Base-by-base conservation (phyloP, 805 yeast genomes). In the Candida chilensis region DNA sequence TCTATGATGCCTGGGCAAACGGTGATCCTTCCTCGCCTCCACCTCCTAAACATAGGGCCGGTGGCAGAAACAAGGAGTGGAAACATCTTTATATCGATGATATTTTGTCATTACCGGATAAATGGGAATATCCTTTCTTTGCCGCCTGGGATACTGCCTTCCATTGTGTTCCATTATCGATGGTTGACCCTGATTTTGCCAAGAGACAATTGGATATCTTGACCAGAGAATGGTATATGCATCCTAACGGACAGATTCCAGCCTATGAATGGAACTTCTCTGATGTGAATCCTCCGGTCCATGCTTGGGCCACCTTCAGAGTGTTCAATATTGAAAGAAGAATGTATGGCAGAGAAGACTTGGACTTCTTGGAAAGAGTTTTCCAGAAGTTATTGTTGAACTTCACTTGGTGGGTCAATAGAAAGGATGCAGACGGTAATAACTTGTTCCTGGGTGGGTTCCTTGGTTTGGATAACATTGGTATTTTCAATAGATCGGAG, bases 61-160 rank as follows among this genome's bases (percentile, higher is more conserved):
- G 79, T 47, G 84, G 90, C n/a, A 68, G 96, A 53, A 87, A 87
- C 56, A 68, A 72, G 45, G 87, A 83, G 33, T 87, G 96, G 96
- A 74, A 73, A 44, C 94, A 87, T 52, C 61, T 87, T 52, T 85
- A 85, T 57, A 80, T 83, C 45, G 90, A 85, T 48, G 95, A 87
- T 52, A 71, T 87, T 28, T 64, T 87, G 42, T 83, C 94, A 1
- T 69, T 87, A 64, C 96, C 96, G 2, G 96, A 87, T 50, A 88
- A 86, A 51, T 87, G 95, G 85, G 96, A 87, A 55, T 87, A 87
- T 54, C 95, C 95, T 9, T 87, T 87, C 52, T 87, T 87, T 52
- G 95, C 96, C 11, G 90, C 95, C 3, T 87, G 96, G 96, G 96
- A 87, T 54, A 79, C 94, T 4, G 94, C 95, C 0, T 87, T 87